These are phyloP conservation scores for Tuber calosporum DNA, from an alignment of 495 filamentous ascomycete species.

Conservation along the genomic window DNA sequence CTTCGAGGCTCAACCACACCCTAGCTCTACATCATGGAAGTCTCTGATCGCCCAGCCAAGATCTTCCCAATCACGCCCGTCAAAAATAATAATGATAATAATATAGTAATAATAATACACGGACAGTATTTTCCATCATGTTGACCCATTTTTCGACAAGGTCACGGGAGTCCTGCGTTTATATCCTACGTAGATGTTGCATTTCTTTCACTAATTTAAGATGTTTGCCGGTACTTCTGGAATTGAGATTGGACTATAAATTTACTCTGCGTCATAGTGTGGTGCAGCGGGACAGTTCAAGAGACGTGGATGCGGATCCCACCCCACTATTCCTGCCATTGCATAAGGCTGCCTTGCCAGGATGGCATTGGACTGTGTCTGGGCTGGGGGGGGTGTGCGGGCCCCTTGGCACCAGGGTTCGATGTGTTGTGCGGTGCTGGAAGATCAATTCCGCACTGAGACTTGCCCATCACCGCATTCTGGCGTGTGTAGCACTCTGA, in stretches of 20 bases:
- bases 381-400: background rate
- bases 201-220: background rate
- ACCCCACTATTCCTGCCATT: background rate
- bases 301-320: no score
- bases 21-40: background rate
- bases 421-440: background rate
- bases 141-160: background rate
- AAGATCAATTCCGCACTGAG: background rate
- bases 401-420: background rate
- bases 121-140: background rate
- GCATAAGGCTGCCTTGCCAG: background rate
- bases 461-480: background rate
- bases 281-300: no score
- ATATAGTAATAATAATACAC: background rate
- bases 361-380: background rate
- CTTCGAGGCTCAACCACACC: background rate
- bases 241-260: background rate
- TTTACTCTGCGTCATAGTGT: no score
- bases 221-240: background rate
- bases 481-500: background rate
- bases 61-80: background rate
- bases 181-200: background rate
- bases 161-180: background rate
- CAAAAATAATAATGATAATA: no score
- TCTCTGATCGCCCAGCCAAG: background rate